Base-by-base conservation (phyloP, 1,139 yeast genomes). In the Suhomyces panamericanus region DNA sequence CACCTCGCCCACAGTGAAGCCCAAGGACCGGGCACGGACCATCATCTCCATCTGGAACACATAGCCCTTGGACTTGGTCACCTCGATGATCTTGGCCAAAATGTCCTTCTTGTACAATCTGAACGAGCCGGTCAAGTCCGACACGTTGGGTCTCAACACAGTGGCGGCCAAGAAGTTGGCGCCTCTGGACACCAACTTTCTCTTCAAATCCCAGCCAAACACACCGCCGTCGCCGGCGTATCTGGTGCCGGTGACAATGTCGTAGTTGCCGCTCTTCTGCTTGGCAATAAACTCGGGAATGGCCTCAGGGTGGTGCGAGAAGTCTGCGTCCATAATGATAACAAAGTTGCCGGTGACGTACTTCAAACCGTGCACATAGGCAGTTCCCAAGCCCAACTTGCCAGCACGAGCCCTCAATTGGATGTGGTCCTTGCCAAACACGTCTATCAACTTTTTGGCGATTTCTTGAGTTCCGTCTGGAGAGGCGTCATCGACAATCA, bases 21-120 rank as follows among this genome's bases (percentile, higher is more conserved):
- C 87, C 63, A 84, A 70, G 30, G 84, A 73, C 57, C 88, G 77
- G 37, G 95, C 95, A 53, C 93, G 78, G 32, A 85, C 95, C 83
- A 85, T 84, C 91, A 86, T 85, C 66, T 86, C 95, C 95, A 86
- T 86, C 68, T 86, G 95, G 79, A 86, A 86, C 41, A 86, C 95
- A 56, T 86, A 86, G 39, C 95, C 95, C 69, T 86, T 86, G 38
- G 88, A 81, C 64, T 81, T 77, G 44, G 93, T 85, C 44, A 77
- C 86, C 42, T 73, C 78, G 54, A 86, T 86, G 54, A 86, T 80
- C 63, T 81, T 79, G 53, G 80, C 76, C 61, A 86, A 73, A 2
- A 78, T 91, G 2, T 77, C 80, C 65, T 83, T 85, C 66, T 84
- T 85, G 73, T 86, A 86, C 53, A 86, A 77, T 61, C 93, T 78